Percentiles rank a stretch among this genome's conserved stretches.
Evolutionary conservation across 2,329 filamentous ascomycete genomes (phyloP).

Genomic region (Penicillium sp.): DNA sequence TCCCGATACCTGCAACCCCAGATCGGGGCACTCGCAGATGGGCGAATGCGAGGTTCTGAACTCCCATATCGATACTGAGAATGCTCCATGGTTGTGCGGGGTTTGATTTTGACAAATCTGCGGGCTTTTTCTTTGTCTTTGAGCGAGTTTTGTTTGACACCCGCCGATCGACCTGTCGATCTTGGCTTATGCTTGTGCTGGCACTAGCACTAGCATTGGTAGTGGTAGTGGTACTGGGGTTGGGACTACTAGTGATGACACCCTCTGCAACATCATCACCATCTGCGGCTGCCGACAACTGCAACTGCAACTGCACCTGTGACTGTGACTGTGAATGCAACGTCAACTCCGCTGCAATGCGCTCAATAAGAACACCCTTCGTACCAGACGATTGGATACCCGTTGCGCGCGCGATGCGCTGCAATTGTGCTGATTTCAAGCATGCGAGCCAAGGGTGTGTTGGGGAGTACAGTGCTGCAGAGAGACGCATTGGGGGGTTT

Average conservation of each 20-base stretch:
- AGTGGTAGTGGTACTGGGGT: neutral
- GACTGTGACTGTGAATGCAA: conserved; percentile 5
- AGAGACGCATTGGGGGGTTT: conserved; percentile 14
- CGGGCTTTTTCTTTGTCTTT: neutral
- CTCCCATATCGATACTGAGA: conserved; percentile 80
- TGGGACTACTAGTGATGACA: neutral
- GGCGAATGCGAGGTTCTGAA: conserved; percentile 76
- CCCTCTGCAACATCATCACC: neutral
- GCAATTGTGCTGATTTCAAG: conserved; percentile 56
- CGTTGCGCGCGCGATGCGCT: conserved; percentile 60
- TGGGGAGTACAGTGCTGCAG: conserved; percentile 1
- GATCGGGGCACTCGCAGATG: conserved; percentile 50
- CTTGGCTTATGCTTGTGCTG: neutral
- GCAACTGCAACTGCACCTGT: neutral
- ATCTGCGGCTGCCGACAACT: neutral
- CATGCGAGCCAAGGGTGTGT: conserved; percentile 34
- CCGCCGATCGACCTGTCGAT: neutral
- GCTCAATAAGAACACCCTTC: conserved; percentile 56
- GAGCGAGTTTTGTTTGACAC: neutral
- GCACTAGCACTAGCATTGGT: neutral
- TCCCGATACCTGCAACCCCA: neutral
- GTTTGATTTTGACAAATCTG: neutral
- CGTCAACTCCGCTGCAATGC: conserved; percentile 43
- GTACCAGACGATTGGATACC: conserved; percentile 61
- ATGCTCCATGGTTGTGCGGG: conserved; percentile 49